Percentiles rank a stretch among this genome's conserved stretches.
phyloP scores from a whole-genome alignment of 306 rosid genomes.

The Prunus dulcis region DNA sequence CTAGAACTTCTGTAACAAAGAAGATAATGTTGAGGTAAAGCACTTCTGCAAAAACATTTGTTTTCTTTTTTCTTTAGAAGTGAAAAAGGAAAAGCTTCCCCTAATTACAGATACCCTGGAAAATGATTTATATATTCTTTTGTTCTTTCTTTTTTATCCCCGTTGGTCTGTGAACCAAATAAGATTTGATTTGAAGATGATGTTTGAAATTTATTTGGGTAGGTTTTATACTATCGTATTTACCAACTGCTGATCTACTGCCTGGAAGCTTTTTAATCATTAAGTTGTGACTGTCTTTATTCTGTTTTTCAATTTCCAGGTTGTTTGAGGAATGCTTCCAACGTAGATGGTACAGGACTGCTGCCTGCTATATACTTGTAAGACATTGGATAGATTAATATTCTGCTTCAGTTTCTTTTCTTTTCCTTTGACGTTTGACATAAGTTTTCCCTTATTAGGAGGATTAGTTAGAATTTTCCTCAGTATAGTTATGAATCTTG shows the following conservation, averaged over 20 bases:
- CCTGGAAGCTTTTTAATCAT: constrained; percentile 7
- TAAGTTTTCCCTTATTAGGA: background rate
- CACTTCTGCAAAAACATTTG: background rate
- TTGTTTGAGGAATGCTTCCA: constrained; percentile 99
- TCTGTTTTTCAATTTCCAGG: constrained; percentile 36
- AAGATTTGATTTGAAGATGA: background rate
- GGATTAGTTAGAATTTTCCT: background rate
- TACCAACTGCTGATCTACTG: background rate
- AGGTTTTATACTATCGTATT: background rate
- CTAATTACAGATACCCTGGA: background rate
- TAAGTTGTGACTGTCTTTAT: background rate
- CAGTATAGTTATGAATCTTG: background rate
- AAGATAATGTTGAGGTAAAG: background rate
- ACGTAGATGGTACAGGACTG: constrained; percentile 96
- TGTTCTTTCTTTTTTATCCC: background rate
- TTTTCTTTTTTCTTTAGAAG: background rate
- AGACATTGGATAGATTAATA: constrained; percentile 21
- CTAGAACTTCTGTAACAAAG: background rate
- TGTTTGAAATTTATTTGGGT: background rate
- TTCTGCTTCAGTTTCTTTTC: constrained; percentile 11
- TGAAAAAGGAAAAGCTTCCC: background rate
- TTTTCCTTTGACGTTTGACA: constrained; percentile 4
- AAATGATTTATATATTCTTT: background rate
- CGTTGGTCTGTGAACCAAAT: background rate
- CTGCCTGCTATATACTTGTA: constrained; percentile 97